These are phyloP conservation scores for Hamamelis virginiana DNA, from an alignment of 164 flowering plant species.

Conservation along the genomic window DNA sequence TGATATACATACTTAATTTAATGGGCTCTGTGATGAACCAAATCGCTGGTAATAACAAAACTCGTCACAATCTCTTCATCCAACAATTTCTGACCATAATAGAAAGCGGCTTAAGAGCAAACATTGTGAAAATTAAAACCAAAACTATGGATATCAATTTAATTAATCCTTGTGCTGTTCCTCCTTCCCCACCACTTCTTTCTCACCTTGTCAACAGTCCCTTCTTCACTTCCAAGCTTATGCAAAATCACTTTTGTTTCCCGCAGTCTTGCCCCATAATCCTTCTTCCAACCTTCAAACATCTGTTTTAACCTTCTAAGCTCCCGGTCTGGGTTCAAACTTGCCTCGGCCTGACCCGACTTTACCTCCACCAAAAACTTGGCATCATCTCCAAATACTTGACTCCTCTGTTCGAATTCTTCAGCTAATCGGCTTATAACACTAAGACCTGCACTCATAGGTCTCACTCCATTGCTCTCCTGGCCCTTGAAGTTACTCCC, in stretches of 20 bases:
- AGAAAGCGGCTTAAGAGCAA: not conserved
- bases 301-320: conserved; percentile 75
- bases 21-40: not conserved
- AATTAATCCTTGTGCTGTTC: conserved; percentile 64
- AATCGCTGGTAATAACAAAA: not conserved
- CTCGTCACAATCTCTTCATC: too few relatives aligned
- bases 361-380: conserved; percentile 96
- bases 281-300: conserved; percentile 97
- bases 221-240: conserved; percentile 73
- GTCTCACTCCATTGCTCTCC: conserved; percentile 61
- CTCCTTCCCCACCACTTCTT: conserved; percentile 96
- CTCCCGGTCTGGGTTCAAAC: conserved; percentile 78
- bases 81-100: too few relatives aligned
- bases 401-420: conserved; percentile 88
- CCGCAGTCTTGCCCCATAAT: conserved; percentile 67
- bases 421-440: conserved; percentile 82
- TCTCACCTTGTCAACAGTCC: conserved; percentile 41
- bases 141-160: not conserved
- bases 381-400: conserved; percentile 92
- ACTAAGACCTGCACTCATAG: conserved; percentile 79
- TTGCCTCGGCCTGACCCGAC: conserved; percentile 88
- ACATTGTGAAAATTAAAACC: not conserved
- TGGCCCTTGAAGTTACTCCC: conserved; percentile 36
- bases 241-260: conserved; percentile 82
- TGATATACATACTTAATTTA: not conserved